Evolutionary conservation across 129 eudicot species (phyloP).

Genomic region (Tagetes erecta): DNA sequence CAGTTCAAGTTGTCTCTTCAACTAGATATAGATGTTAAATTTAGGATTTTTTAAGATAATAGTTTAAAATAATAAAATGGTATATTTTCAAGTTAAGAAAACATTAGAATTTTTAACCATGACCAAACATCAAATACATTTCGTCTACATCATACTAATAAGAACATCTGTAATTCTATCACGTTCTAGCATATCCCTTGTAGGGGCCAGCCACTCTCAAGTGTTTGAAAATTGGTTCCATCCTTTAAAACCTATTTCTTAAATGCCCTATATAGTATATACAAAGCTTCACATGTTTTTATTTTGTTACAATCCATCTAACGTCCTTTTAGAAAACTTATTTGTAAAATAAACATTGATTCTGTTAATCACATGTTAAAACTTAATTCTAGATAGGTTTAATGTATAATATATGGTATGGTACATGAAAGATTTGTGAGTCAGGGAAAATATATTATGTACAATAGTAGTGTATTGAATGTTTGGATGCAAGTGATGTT

Average conservation of each 20-base stretch:
- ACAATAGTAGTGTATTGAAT: slow-evolving; percentile 21
- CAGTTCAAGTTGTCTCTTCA: not conserved
- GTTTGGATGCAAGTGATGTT: slow-evolving; percentile 34
- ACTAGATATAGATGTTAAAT: no score
- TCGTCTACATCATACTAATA: not conserved
- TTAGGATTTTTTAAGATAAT: no score
- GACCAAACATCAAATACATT: not conserved
- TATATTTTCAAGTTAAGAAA: not conserved
- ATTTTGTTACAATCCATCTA: no score
- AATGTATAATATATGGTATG: not conserved
- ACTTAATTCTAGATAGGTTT: no score
- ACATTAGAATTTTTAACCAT: not conserved
- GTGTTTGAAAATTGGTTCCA: not conserved
- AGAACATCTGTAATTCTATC: not conserved
- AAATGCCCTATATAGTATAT: not conserved
- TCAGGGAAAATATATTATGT: slow-evolving; percentile 26
- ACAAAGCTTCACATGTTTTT: not conserved
- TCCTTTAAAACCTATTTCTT: not conserved
- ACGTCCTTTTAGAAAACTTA: no score
- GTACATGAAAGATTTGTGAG: slow-evolving; percentile 15
- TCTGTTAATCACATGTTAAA: no score
- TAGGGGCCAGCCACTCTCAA: not conserved
- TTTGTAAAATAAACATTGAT: no score
- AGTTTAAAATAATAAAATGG: not conserved
- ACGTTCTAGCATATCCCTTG: not conserved